Evolutionary conservation across 1,139 yeast genomes (phyloP).

Genomic region (Geotrichum citri-aurantii): DNA sequence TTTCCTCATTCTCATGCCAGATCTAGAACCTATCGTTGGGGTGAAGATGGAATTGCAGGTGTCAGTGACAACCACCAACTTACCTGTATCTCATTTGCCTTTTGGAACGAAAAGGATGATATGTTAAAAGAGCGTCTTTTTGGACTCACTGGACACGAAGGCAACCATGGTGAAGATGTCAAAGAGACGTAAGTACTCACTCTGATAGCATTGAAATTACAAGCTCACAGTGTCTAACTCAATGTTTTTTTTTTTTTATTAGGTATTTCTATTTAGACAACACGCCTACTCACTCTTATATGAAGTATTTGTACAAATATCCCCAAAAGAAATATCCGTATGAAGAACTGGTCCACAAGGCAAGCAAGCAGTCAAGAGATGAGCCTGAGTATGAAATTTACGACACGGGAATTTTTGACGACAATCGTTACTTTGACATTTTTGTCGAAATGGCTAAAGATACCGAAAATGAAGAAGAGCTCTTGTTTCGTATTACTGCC

Average conservation of each 20-base stretch:
- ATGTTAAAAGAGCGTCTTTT: conserved; percentile 81
- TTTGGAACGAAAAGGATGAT: conserved; percentile 90
- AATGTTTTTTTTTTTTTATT: conserved; percentile 16
- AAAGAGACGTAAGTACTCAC: conserved; percentile 48
- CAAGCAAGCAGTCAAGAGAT: conserved; percentile 56
- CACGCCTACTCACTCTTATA: conserved; percentile 89
- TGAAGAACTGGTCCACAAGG: conserved; percentile 64
- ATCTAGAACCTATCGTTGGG: conserved; percentile 88
- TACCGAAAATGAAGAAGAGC: conserved; percentile 73
- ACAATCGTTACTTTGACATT: conserved; percentile 81
- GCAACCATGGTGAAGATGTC: conserved; percentile 95
- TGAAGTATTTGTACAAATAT: conserved; percentile 88
- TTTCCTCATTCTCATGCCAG: conserved; percentile 86
- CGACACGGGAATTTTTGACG: conserved; percentile 72
- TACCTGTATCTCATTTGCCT: conserved; percentile 69
- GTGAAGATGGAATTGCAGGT: conserved; percentile 95
- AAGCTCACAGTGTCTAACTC: not conserved
- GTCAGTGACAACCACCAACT: conserved; percentile 80
- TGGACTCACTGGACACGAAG: conserved; percentile 89
- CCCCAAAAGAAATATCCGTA: conserved; percentile 86
- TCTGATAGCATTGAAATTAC: not conserved
- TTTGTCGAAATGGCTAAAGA: conserved; percentile 89
- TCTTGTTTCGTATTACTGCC: conserved; percentile 81
- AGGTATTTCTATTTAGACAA: conserved; percentile 75
- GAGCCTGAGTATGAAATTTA: conserved; percentile 68